phyloP scores from a whole-genome alignment of 768 basidiomycete genomes.

The Podaxis carcinomalis region DNA sequence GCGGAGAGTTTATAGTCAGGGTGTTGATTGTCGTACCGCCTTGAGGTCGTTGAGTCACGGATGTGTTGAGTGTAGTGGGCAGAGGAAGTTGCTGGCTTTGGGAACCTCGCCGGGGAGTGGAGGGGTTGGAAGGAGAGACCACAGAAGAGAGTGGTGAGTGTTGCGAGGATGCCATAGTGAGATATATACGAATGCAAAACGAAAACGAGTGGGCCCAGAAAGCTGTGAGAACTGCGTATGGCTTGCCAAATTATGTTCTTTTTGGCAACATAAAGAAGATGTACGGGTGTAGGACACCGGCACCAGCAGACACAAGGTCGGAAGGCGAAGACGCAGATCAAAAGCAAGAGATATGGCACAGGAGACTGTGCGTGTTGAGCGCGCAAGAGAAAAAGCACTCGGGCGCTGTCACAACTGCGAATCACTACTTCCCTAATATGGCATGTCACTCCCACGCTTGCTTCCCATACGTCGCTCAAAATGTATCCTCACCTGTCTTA shows the following conservation, averaged over 20 bases:
- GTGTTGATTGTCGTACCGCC: slow-evolving; percentile 11
- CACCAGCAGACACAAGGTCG: neutral
- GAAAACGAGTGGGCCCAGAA: slow-evolving; percentile 1
- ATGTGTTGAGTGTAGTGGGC: slow-evolving; percentile 28
- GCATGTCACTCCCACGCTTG: neutral
- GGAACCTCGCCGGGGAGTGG: slow-evolving; percentile 21
- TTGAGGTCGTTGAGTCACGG: slow-evolving; percentile 14
- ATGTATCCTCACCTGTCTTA: too few relatives aligned
- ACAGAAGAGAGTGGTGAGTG: slow-evolving; percentile 21
- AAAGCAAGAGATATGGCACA: neutral
- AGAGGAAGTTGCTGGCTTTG: slow-evolving; percentile 29
- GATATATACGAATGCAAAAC: neutral
- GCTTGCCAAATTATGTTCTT: neutral
- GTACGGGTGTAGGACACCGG: neutral
- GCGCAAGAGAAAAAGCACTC: neutral
- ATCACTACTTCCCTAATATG: neutral
- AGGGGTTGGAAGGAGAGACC: slow-evolving; percentile 18
- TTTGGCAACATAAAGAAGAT: neutral
- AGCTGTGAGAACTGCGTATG: neutral
- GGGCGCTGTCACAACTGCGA: neutral
- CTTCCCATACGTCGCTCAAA: neutral
- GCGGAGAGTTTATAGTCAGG: neutral
- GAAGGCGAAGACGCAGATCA: neutral
- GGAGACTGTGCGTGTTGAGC: neutral
- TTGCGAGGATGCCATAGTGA: slow-evolving; percentile 20